Conservation (phyloP, 805 yeast genomes). For the Saturnispora bothae region DNA sequence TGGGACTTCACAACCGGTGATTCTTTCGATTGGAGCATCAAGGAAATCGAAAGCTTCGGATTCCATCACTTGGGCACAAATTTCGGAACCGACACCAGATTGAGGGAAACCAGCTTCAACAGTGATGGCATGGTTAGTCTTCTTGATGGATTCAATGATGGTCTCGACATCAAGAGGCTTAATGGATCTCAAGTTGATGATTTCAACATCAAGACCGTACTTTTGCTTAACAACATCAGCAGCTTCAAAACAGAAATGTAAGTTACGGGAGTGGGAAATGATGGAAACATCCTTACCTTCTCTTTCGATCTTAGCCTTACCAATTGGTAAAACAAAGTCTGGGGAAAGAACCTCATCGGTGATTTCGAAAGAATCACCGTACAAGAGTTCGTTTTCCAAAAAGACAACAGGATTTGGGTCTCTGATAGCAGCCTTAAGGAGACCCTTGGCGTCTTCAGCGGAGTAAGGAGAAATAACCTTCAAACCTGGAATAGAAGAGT, state of each 20-base stretch:
- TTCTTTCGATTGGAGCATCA: conserved; percentile 97
- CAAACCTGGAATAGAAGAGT: conserved; percentile 95
- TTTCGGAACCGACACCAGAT: conserved; percentile 97
- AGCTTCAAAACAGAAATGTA: conserved; percentile 75
- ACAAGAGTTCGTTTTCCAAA: conserved; percentile 90
- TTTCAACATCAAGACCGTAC: conserved; percentile 85
- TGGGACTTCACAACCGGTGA: conserved; percentile 99
- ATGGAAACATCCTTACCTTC: conserved; percentile 87
- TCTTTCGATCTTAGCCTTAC: conserved; percentile 90
- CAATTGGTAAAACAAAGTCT: conserved; percentile 87
- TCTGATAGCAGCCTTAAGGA: conserved; percentile 91
- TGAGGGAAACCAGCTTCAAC: conserved; percentile 98
- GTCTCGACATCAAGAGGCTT: conserved; percentile 91
- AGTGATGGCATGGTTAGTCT: conserved; percentile 91
- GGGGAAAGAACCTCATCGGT: conserved; percentile 81
- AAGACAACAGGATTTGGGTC: conserved; percentile 97
- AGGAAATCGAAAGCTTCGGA: conserved; percentile 95
- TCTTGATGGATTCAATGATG: conserved; percentile 79
- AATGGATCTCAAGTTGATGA: conserved; percentile 89
- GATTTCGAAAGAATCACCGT: conserved; percentile 85
- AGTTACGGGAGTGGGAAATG: conserved; percentile 88
- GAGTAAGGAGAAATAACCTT: conserved; percentile 94
- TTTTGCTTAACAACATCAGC: conserved; percentile 79
- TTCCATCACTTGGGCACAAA: conserved; percentile 96
- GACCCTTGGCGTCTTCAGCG: conserved; percentile 92